A percentile compares a stretch with the other conserved stretches of the same genome.
These are phyloP conservation scores for Conticribra guillardii DNA, from an alignment of 108 stramenopile genomes.

Conservation along the genomic window DNA sequence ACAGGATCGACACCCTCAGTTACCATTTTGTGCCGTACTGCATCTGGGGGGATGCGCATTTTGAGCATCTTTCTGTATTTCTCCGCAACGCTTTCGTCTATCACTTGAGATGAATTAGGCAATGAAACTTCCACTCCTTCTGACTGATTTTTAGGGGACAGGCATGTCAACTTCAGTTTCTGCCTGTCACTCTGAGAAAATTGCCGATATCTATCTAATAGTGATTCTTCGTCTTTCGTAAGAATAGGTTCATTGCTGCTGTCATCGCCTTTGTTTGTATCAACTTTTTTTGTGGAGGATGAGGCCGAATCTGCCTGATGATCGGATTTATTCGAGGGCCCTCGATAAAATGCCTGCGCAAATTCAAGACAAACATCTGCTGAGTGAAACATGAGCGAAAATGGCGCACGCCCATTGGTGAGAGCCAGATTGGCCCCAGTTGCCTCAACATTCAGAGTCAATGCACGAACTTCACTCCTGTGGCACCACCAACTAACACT, in stretches of 20 bases:
- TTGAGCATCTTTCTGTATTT: conserved; percentile 79
- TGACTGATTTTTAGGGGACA: conserved; percentile 31
- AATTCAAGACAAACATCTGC: conserved; percentile 71
- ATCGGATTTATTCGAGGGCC: conserved; percentile 23
- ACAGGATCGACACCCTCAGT: conserved; percentile 64
- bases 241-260: conserved; percentile 8
- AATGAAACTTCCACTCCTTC: conserved; percentile 38
- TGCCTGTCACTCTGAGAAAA: conserved; percentile 34
- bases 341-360: conserved; percentile 72
- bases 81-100: conserved; percentile 23
- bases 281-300: background rate
- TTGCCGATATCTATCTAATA: conserved; percentile 33
- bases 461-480: conserved; percentile 60
- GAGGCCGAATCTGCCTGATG: background rate
- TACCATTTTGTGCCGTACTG: conserved; percentile 76
- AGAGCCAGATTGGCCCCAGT: conserved; percentile 61
- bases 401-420: conserved; percentile 36
- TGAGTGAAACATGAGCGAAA: conserved; percentile 62
- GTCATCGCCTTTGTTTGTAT: background rate
- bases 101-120: background rate
- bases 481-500: conserved; percentile 61
- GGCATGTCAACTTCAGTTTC: conserved; percentile 35
- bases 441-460: conserved; percentile 76
- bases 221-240: conserved; percentile 36
- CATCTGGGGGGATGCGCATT: conserved; percentile 77